Conservation (phyloP, 2,329 filamentous ascomycete species). For the Ascomycota sp. region DNA sequence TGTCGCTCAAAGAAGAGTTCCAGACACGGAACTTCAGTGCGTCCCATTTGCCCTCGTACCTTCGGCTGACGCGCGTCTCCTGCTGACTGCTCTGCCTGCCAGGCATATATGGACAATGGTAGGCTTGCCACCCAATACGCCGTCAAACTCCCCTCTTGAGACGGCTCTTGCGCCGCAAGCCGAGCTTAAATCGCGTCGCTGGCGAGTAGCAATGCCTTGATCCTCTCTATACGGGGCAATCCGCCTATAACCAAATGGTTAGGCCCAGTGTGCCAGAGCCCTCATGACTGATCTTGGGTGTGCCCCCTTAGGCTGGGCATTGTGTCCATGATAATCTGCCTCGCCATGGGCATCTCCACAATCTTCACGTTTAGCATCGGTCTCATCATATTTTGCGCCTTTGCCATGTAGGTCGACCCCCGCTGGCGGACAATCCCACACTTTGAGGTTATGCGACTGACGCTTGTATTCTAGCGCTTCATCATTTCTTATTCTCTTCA, state of each 20-base stretch:
- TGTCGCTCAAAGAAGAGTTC: slow-evolving; percentile 55
- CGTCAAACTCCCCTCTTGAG: neutral
- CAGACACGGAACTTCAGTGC: slow-evolving; percentile 55
- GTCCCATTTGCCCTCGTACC: slow-evolving; percentile 10
- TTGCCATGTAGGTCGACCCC: slow-evolving; percentile 31
- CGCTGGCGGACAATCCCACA: too few relatives aligned
- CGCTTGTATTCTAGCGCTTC: slow-evolving; percentile 30
- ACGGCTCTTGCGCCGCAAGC: neutral
- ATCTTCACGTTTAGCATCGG: slow-evolving; percentile 34
- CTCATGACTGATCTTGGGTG: slow-evolving; percentile 1
- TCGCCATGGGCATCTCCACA: slow-evolving; percentile 48
- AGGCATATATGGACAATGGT: slow-evolving; percentile 66
- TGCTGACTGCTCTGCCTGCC: neutral
- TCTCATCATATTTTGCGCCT: slow-evolving; percentile 29
- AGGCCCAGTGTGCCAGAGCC: too few relatives aligned
- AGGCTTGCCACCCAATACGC: slow-evolving; percentile 14
- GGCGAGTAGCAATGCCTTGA: too few relatives aligned
- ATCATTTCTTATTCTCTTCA: slow-evolving; percentile 57
- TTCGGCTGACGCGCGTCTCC: neutral
- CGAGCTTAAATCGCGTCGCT: neutral
- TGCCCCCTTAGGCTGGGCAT: slow-evolving; percentile 37
- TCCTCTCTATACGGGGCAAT: too few relatives aligned
- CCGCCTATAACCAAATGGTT: too few relatives aligned
- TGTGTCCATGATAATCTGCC: slow-evolving; percentile 48
- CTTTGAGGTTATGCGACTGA: slow-evolving; percentile 1